These are phyloP conservation scores for Cladosporium sp. DNA, from an alignment of 2,329 filamentous ascomycete species.

Conservation along the genomic window DNA sequence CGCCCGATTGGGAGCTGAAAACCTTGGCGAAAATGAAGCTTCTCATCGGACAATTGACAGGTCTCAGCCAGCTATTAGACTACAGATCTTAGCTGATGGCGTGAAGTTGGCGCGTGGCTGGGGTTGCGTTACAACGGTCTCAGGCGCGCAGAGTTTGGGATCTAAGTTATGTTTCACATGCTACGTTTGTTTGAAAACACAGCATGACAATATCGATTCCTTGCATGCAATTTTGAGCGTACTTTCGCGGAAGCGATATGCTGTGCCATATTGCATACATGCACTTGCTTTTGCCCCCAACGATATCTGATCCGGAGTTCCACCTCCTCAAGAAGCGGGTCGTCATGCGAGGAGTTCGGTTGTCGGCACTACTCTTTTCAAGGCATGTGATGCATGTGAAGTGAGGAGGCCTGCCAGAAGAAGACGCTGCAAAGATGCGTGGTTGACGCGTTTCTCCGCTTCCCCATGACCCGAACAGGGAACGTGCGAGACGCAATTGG, in stretches of 20 bases:
- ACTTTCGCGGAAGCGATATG: not conserved
- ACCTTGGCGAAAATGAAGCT: conserved; percentile 1
- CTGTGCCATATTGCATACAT: not conserved
- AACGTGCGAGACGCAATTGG: not conserved
- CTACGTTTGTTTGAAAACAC: not conserved
- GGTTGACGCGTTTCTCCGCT: not conserved
- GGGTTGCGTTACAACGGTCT: not conserved
- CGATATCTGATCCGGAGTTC: not conserved
- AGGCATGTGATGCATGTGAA: not conserved
- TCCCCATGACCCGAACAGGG: not conserved
- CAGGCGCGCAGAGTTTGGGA: not conserved
- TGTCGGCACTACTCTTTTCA: not conserved
- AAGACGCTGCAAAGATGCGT: not conserved
- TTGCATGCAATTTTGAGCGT: not conserved
- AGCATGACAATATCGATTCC: not conserved
- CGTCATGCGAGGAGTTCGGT: not conserved
- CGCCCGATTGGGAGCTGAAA: not conserved
- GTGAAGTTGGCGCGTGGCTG: not conserved
- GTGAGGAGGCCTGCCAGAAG: not conserved
- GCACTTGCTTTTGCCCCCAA: not conserved
- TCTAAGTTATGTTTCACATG: not conserved
- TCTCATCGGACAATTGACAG: not conserved
- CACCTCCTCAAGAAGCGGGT: not conserved
- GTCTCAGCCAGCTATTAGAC: conserved; percentile 2
- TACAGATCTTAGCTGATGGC: not conserved